A percentile compares a stretch with the other conserved stretches of the same genome.
These are phyloP conservation scores for Orbilia javanica DNA, from an alignment of 2,329 filamentous ascomycete species.

Conservation along the genomic window DNA sequence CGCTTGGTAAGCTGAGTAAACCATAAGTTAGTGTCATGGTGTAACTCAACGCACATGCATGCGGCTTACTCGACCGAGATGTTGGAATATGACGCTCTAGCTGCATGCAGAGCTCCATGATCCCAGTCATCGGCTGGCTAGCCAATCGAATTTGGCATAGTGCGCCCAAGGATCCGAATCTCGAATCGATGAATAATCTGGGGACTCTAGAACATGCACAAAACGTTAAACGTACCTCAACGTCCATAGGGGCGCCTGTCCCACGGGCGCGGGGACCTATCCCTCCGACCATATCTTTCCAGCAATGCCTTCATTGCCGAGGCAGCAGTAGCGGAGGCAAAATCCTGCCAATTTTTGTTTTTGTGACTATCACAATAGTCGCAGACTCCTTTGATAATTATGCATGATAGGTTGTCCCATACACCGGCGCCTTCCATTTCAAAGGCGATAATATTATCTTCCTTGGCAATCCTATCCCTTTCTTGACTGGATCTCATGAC, in stretches of 20 bases:
- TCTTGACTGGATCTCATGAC: slow-evolving; percentile 65
- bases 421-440: slow-evolving; percentile 65
- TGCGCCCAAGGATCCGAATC: slow-evolving; percentile 11
- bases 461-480: slow-evolving; percentile 62
- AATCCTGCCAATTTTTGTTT: slow-evolving; percentile 65
- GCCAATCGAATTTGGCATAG: slow-evolving; percentile 9
- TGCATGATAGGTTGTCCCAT: slow-evolving; percentile 63
- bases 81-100: slow-evolving; percentile 15
- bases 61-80: slow-evolving; percentile 24
- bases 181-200: neutral
- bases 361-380: slow-evolving; percentile 67
- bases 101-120: slow-evolving; percentile 32
- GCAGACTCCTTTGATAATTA: slow-evolving; percentile 65
- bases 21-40: neutral
- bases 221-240: slow-evolving; percentile 3
- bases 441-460: slow-evolving; percentile 62
- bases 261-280: slow-evolving; percentile 33
- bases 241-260: slow-evolving; percentile 19
- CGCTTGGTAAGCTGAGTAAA: slow-evolving; percentile 30
- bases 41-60: slow-evolving; percentile 31
- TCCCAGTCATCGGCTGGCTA: slow-evolving; percentile 18
- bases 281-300: slow-evolving; percentile 33
- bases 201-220: neutral
- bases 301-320: slow-evolving; percentile 63
- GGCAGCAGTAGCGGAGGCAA: slow-evolving; percentile 66